phyloP scores from a whole-genome alignment of 78 protist genomes.

The Dictyostelium intermedium region DNA sequence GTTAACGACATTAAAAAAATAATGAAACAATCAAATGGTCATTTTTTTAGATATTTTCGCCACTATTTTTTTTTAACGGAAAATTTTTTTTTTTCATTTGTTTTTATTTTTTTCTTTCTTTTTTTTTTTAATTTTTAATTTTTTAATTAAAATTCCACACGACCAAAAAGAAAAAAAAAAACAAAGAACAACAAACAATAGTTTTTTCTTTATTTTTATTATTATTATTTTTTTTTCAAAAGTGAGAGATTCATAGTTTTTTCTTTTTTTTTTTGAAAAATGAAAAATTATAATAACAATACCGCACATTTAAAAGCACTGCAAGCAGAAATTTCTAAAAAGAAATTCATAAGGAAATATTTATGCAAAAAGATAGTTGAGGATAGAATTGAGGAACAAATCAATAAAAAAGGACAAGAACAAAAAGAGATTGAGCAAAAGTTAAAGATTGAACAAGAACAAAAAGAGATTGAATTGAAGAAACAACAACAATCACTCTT shows the following conservation, averaged over 20 bases:
- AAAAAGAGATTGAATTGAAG: background rate
- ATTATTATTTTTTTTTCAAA: too few relatives aligned
- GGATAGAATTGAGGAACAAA: background rate
- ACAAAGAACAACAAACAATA: too few relatives aligned
- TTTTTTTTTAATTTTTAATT: too few relatives aligned
- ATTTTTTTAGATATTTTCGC: background rate
- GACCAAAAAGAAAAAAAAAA: background rate
- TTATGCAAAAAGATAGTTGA: background rate
- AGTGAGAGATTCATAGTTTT: too few relatives aligned
- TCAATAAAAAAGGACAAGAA: background rate
- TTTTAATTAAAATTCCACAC: background rate
- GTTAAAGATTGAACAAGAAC: background rate
- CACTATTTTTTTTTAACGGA: too few relatives aligned
- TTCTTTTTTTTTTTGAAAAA: background rate
- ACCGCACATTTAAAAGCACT: slow-evolving; percentile 20
- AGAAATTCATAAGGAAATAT: background rate
- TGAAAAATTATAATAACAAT: background rate
- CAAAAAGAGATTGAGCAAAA: background rate
- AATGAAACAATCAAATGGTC: too few relatives aligned
- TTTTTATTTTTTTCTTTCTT: background rate
- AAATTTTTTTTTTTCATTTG: background rate
- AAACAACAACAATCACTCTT: background rate
- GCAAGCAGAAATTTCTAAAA: slow-evolving; percentile 5
- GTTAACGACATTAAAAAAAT: too few relatives aligned
- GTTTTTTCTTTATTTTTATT: too few relatives aligned